Percentiles rank a stretch among this genome's conserved stretches.
phyloP scores from a whole-genome alignment of 805 yeast genomes.

The Saccharomycopsis fermentans region DNA sequence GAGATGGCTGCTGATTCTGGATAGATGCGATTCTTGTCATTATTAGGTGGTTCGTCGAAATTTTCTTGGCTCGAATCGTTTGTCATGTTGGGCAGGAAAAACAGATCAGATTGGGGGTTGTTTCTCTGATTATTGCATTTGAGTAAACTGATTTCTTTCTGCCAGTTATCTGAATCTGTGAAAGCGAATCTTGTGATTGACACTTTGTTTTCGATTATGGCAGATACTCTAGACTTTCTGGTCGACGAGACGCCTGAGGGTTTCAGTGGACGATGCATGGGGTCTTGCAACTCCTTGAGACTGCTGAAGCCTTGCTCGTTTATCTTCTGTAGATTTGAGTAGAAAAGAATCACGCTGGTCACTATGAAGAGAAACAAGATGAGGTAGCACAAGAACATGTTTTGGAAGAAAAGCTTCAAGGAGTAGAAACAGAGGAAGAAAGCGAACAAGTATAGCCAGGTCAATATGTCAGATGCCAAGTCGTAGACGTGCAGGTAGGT shows the following conservation, averaged over 20 bases:
- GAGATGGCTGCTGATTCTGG: conserved; percentile 45
- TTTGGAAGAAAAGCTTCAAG: conserved; percentile 13
- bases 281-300: not conserved
- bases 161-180: conserved; percentile 16
- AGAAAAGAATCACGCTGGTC: conserved; percentile 7
- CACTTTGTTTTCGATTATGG: conserved; percentile 1
- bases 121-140: too few species aligned
- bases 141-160: conserved; percentile 9
- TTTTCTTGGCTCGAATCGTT: not conserved
- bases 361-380: conserved; percentile 11
- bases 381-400: conserved; percentile 15
- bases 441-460: conserved; percentile 16
- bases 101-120: conserved; percentile 7
- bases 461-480: conserved; percentile 1
- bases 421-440: conserved; percentile 10
- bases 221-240: not conserved
- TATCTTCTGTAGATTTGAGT: conserved; percentile 13
- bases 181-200: conserved; percentile 13
- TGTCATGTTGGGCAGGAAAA: not conserved
- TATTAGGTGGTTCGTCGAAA: not conserved
- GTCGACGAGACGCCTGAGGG: not conserved
- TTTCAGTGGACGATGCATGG: not conserved
- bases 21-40: conserved; percentile 21
- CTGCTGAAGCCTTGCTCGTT: conserved; percentile 8
- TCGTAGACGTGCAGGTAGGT: not conserved